Base-by-base conservation (phyloP, 805 yeast species). In the Monosporozyma servazzii region DNA sequence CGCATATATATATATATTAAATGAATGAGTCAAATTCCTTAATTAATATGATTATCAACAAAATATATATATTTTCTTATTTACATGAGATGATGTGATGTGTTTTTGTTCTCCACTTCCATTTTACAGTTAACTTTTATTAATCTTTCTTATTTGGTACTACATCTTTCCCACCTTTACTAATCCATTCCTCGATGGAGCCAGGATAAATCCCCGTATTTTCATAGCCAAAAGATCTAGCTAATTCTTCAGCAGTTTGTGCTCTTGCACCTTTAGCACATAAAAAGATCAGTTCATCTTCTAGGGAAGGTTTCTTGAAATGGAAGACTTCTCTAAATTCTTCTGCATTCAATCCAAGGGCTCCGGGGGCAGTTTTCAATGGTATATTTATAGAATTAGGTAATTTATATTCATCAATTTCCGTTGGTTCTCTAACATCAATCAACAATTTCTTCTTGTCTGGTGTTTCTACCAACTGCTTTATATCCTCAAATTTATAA, bases 181-280 rank as follows among this genome's bases (percentile, higher is more conserved):
- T 56, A 20, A 73, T 65, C 98, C 98, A 91, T 66, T 91, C 97
- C 61, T 79, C 82, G 69, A 82, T 86, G 11, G 96, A 86, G 4
- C 98, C 98, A 42, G 76, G 69, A 70, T 91, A 91, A 68, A 89
- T 87, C 52, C 90, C 88, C 58, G 96, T 78, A 59, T 86, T 78
- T 48, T 76, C 71, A 70, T 91, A 91, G 10, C 97, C 98, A 69
- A 84, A 88, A 23, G 96, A 86, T 54, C 81, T 79, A 13, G 98
- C 98, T 63, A 91, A 75, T 64, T 88, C 95, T 65, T 88, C 96
- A 43, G 96, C 90, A 55, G 88, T 88, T 45, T 88, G 77, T 23
- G 95, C 84, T 73, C 99, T 82, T 46, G 89, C 86, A 51, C 99
- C 99, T 8, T 86, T 96, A 47, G 86, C 79, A 70, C 99, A 91